Conservation (phyloP, 768 basidiomycete species). For the Tricholoma bakamatsutake region DNA sequence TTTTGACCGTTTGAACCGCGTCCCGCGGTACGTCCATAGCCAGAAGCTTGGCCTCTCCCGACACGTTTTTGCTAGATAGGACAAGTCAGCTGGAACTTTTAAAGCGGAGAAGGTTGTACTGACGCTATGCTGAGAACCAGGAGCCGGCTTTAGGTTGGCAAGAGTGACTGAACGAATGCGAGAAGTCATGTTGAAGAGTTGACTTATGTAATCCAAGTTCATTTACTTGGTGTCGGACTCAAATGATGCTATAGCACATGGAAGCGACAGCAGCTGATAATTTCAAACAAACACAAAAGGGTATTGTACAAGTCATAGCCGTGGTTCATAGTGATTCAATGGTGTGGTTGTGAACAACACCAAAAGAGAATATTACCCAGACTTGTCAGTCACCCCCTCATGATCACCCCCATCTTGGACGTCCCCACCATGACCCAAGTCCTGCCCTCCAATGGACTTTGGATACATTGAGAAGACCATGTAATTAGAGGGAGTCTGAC, state of each 20-base stretch:
- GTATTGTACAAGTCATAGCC: slow-evolving; percentile 13
- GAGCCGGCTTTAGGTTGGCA: slow-evolving; percentile 69
- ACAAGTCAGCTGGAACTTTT: not conserved
- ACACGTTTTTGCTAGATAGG: slow-evolving; percentile 80
- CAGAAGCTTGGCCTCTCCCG: slow-evolving; percentile 89
- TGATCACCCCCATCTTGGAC: slow-evolving; percentile 16
- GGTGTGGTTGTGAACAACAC: not conserved
- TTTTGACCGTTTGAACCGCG: slow-evolving; percentile 96
- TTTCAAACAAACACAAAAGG: slow-evolving; percentile 1
- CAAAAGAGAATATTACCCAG: slow-evolving; percentile 11
- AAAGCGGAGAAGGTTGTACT: slow-evolving; percentile 3
- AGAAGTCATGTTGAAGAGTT: slow-evolving; percentile 26
- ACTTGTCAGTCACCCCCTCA: slow-evolving; percentile 19
- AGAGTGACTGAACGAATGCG: slow-evolving; percentile 43
- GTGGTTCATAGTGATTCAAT: slow-evolving; percentile 7
- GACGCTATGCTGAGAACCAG: slow-evolving; percentile 65
- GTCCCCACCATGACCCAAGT: slow-evolving; percentile 12
- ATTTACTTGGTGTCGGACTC: too few relatives aligned
- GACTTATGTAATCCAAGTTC: too few relatives aligned
- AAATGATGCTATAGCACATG: not conserved
- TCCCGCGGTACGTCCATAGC: slow-evolving; percentile 87
- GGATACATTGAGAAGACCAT: slow-evolving; percentile 21
- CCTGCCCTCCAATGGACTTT: slow-evolving; percentile 12
- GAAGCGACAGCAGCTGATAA: not conserved
- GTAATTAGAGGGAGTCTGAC: slow-evolving; percentile 18